Evolutionary conservation across 208 protist genomes (phyloP).

Genomic region (Phytomonas sp.): DNA sequence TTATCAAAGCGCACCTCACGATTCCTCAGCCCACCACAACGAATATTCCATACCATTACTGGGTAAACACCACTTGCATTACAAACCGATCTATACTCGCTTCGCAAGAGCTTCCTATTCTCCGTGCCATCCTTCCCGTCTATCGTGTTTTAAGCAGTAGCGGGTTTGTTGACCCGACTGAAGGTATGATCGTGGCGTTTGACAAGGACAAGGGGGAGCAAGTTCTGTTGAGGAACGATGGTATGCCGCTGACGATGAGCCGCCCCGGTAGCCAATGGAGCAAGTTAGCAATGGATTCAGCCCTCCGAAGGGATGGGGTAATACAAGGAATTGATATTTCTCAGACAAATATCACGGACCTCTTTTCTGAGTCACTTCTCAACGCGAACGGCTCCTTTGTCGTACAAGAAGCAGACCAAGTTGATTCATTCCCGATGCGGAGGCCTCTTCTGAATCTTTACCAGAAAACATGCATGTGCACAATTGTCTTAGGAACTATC

Average conservation of each 20-base stretch:
- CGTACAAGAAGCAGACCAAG: constrained; percentile 24
- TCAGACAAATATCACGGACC: constrained; percentile 10
- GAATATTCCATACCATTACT: constrained; percentile 80
- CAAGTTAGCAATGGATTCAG: constrained; percentile 4
- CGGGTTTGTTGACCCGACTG: constrained; percentile 29
- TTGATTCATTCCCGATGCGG: constrained; percentile 24
- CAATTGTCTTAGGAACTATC: constrained; percentile 69
- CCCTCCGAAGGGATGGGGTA: neutral
- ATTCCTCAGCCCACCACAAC: constrained; percentile 43
- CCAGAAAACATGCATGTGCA: constrained; percentile 78
- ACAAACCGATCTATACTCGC: constrained; percentile 70
- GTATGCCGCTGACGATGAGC: constrained; percentile 56
- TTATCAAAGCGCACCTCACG: constrained; percentile 64
- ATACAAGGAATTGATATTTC: constrained; percentile 14
- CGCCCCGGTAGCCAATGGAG: constrained; percentile 4
- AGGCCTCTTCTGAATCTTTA: constrained; percentile 66
- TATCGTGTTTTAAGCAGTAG: constrained; percentile 52
- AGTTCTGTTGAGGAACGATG: constrained; percentile 65
- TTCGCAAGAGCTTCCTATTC: constrained; percentile 69
- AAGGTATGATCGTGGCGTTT: constrained; percentile 70
- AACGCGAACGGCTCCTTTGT: constrained; percentile 56
- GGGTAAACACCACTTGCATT: constrained; percentile 77
- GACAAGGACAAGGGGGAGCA: constrained; percentile 70
- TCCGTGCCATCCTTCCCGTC: constrained; percentile 61
- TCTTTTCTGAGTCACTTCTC: constrained; percentile 26